Percentiles rank a stretch among this genome's conserved stretches.
Conservation (phyloP, 768 basidiomycete species). For the Boletus pseudo-olivaceus region DNA sequence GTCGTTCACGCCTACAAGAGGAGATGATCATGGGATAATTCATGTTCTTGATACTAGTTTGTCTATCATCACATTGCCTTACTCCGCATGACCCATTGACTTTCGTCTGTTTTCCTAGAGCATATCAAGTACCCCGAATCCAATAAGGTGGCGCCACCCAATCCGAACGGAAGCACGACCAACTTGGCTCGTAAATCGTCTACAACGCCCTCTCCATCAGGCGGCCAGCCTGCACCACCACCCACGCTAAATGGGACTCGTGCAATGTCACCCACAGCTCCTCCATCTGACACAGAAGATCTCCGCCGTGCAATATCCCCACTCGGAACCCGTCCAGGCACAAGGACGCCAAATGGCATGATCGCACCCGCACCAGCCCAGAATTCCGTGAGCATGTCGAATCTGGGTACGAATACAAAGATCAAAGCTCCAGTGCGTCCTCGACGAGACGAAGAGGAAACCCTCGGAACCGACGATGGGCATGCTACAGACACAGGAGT, state of each 20-base stretch:
- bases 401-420: conserved; percentile 37
- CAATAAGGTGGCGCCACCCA: conserved; percentile 37
- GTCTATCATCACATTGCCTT: conserved; percentile 31
- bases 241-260: conserved; percentile 38
- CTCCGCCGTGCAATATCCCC: conserved; percentile 68
- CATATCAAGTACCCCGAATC: conserved; percentile 93
- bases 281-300: conserved; percentile 50
- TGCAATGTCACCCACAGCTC: conserved; percentile 61
- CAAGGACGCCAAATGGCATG: conserved; percentile 34
- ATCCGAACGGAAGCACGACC: conserved; percentile 23
- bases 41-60: conserved; percentile 93
- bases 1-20: conserved; percentile 66
- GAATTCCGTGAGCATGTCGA: conserved; percentile 4
- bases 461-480: conserved; percentile 47
- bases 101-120: conserved; percentile 39
- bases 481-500: conserved; percentile 45
- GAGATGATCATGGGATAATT: conserved; percentile 78
- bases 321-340: conserved; percentile 41
- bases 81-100: conserved; percentile 2
- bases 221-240: conserved; percentile 28
- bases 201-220: conserved; percentile 32
- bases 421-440: conserved; percentile 53
- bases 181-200: conserved; percentile 50
- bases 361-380: conserved; percentile 8
- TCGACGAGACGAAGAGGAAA: conserved; percentile 38